Evolutionary conservation across 495 filamentous ascomycete species (phyloP), one percentile per base, ranked within the genome.

Genomic region (Parathielavia appendiculata): DNA sequence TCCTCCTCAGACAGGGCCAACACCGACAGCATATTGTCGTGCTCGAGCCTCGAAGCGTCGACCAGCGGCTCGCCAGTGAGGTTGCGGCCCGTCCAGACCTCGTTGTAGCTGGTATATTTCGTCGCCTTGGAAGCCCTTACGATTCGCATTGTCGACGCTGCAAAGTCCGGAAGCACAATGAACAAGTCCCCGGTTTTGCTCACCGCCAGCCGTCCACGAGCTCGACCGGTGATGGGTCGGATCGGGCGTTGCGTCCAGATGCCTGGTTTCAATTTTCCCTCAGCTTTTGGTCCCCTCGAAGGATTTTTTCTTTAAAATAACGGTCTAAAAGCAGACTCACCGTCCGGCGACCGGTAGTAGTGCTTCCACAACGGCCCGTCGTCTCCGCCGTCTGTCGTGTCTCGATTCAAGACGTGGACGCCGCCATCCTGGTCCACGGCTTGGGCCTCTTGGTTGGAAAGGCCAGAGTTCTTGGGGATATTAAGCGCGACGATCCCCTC

Each of bases 401-500:
- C 73, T 0, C 76, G 62, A 38, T 79, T 80, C 44, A 79, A 54
- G 3, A 81, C 76, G 38, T 79, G 77, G 45, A 80, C 72, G 7
- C 75, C 68, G 0, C 77, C 78, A 0, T 66, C 70, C 7, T 38
- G 17, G 30, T 79, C 76, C 20, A 76, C 75, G 1, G 72, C 67
- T 56, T 81, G 75, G 19, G 72, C 73, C 63, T 81, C 77, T 62
- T 81, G 77, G 41, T 79, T 80, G 48, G 70, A 64, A 26, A 80
- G 64, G 0, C 78, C 76, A 12, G 59, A 69, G 0, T 64, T 64
- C 59, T 74, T 77, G 9, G 71, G 69, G 23, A 79, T 73, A 4
- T 57, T 57, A 36, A 75, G 75, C 2, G 72, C 77, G 2, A 68
- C 54, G 41, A 76, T 73, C 0, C 76, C 77, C 8, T 52, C 44